phyloP scores from a whole-genome alignment of 169 alveolate genomes.

The Plasmodium berghei region DNA sequence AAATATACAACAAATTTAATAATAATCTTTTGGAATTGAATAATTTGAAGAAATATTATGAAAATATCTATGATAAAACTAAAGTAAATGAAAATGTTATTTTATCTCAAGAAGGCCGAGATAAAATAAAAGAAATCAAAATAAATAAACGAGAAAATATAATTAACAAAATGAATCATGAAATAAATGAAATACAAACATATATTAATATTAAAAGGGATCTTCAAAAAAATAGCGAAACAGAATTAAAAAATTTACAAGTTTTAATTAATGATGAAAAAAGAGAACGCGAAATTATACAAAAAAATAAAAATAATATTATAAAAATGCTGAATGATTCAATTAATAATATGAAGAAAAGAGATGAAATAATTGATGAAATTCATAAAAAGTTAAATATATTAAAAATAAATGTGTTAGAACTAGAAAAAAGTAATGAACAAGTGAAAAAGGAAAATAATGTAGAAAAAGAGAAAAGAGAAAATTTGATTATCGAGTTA shows the following conservation, averaged over 20 bases:
- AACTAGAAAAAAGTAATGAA: slow-evolving; percentile 30
- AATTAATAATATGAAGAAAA: slow-evolving; percentile 31
- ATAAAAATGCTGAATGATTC: slow-evolving; percentile 41
- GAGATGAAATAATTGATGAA: slow-evolving; percentile 61
- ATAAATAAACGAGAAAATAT: slow-evolving; percentile 43
- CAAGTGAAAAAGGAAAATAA: slow-evolving; percentile 7
- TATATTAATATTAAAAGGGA: slow-evolving; percentile 24
- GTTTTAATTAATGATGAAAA: slow-evolving; percentile 44
- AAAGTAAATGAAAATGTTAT: slow-evolving; percentile 30
- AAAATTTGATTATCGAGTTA: slow-evolving; percentile 20
- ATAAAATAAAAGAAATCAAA: neutral
- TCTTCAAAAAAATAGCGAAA: slow-evolving; percentile 14
- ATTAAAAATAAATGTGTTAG: slow-evolving; percentile 19
- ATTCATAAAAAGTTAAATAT: slow-evolving; percentile 36
- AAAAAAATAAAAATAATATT: slow-evolving; percentile 26
- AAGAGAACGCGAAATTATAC: neutral
- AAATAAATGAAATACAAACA: slow-evolving; percentile 32
- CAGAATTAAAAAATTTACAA: slow-evolving; percentile 17
- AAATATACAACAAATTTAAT: slow-evolving; percentile 48
- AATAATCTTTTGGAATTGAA: slow-evolving; percentile 52
- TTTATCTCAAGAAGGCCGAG: neutral
- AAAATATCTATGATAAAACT: slow-evolving; percentile 2
- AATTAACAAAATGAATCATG: slow-evolving; percentile 51
- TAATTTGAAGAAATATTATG: slow-evolving; percentile 35
- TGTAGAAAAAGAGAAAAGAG: slow-evolving; percentile 48